These are phyloP conservation scores for Prunus persica DNA, from an alignment of 306 rosid species.

Conservation along the genomic window Prunus_persica_NCBIv2 NC_034009.1:6135501-6136000, in stretches of 20 bases:
- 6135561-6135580: neutral
- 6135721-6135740: neutral
- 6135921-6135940: neutral
- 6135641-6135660: neutral
- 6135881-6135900: neutral
- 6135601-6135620: neutral
- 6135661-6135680: neutral
- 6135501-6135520: slow-evolving; percentile 3
- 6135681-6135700: neutral
- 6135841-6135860: neutral
- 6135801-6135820: neutral
- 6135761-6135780: neutral
- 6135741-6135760: neutral
- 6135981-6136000: no score
- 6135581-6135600: neutral
- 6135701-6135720: neutral
- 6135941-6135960: neutral
- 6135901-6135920: neutral
- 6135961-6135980: neutral
- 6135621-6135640: neutral
- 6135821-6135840: neutral
- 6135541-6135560: slow-evolving; percentile 22
- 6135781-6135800: neutral
- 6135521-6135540: slow-evolving; percentile 19
- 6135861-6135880: neutral